Base-by-base conservation (phyloP, 805 yeast genomes). In the Ogataea trehalophila region DNA sequence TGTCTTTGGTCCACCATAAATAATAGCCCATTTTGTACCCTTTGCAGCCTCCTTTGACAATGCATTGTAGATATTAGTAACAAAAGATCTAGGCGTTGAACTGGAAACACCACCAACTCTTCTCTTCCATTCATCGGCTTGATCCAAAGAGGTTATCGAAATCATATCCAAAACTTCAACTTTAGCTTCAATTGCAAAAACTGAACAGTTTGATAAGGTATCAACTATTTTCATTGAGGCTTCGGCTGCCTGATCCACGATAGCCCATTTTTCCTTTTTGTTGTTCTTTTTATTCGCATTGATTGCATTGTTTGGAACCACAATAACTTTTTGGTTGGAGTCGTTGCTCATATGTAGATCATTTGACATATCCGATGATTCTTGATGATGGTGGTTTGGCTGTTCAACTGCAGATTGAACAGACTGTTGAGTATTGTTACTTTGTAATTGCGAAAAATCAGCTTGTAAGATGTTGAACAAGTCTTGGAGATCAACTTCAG, bases 161-260 rank as follows among this genome's bases (percentile, higher is more conserved):
- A 92, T 86, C 76, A 90, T 86, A 43, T 90, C 92, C 51, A 94
- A 64, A 2, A 88, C 86, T 51, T 90, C 97, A 56, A 88, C 96
- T 51, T 84, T 75, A 4, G 79, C 81, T 61, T 92, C 98, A 33
- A 92, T 79, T 0, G 85, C 78, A 41, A 90, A 73, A 0, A 92
- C 77, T 0, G 97, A 92, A 0, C 94, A 83, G 20, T 70, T 66
- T 0, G 83, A 72, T 37, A 92, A 63, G 11, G 71, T 74, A 43
- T 75, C 73, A 37, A 89, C 61, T 41, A 84, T 70, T 3, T 68
- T 61, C 1, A 75, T 74, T 0, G 87, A 74, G 0, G 86, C 85
- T 46, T 76, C 74, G 51, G 77, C 78, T 0, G 95, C 79, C 46
- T 79, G 82, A 51, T 87, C 89, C 50, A 88, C 96, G 38, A 80